Evolutionary conservation across 805 yeast species (phyloP).

Genomic region (Brettanomyces anomalus): DNA sequence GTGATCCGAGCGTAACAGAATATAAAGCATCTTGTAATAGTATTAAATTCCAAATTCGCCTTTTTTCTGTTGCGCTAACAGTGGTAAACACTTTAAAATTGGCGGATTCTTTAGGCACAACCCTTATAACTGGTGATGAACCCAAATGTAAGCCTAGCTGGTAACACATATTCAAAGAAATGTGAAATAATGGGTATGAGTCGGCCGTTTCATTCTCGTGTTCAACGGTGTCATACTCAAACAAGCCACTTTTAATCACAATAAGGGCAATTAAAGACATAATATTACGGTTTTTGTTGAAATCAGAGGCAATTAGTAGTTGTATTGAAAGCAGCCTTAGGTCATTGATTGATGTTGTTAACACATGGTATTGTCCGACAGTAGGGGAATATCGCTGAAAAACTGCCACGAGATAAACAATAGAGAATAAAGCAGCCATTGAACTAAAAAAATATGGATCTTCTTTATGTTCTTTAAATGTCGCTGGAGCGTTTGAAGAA

Average conservation of each 20-base stretch:
- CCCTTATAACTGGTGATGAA: background rate
- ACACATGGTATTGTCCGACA: slow-evolving; percentile 1
- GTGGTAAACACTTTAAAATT: background rate
- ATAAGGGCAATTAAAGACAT: slow-evolving; percentile 5
- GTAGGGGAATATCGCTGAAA: slow-evolving; percentile 4
- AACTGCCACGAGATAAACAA: slow-evolving; percentile 5
- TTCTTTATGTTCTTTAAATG: background rate
- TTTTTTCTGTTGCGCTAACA: background rate
- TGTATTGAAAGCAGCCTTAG: slow-evolving; percentile 6
- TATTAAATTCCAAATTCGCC: slow-evolving; percentile 12
- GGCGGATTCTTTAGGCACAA: background rate
- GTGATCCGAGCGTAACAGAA: slow-evolving; percentile 3
- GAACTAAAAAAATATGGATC: background rate
- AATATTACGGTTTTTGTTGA: slow-evolving; percentile 3
- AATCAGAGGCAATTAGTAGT: slow-evolving; percentile 7
- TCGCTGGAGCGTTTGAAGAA: slow-evolving; percentile 3
- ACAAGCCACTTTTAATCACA: slow-evolving; percentile 1
- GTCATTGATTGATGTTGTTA: slow-evolving; percentile 1
- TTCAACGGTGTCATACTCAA: slow-evolving; percentile 1
- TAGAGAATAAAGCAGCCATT: slow-evolving; percentile 3
- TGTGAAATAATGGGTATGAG: background rate
- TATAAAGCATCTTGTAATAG: slow-evolving; percentile 7
- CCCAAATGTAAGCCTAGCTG: background rate
- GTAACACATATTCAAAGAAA: background rate
- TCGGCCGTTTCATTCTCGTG: background rate